Evolutionary conservation across 2,329 filamentous ascomycete species (phyloP).

Genomic region (Arthrobotrys megalospora): DNA sequence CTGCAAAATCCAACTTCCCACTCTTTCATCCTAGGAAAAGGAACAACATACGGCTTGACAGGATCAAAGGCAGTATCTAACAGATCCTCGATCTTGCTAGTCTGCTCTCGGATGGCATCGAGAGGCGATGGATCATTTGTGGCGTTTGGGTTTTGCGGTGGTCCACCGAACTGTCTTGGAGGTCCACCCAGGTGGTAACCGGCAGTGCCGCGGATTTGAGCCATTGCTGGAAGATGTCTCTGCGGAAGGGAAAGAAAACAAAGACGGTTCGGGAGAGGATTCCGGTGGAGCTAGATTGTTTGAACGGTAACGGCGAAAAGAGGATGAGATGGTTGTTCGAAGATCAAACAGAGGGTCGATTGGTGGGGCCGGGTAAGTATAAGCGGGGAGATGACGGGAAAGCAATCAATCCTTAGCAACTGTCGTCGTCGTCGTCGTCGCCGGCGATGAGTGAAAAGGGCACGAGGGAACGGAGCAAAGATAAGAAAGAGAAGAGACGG

Average conservation of each 20-base stretch:
- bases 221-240: constrained; percentile 68
- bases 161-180: constrained; percentile 67
- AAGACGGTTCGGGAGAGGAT: neutral
- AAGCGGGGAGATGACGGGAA: constrained; percentile 25
- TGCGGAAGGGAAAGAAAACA: constrained; percentile 1
- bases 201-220: constrained; percentile 74
- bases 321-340: neutral
- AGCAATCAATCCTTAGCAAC: neutral
- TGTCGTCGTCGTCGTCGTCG: constrained; percentile 1
- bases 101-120: constrained; percentile 92
- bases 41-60: constrained; percentile 85
- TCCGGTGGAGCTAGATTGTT: neutral
- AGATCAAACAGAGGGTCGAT: neutral
- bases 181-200: constrained; percentile 67
- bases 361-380: constrained; percentile 30
- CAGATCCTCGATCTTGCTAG: constrained; percentile 97
- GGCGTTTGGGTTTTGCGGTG: constrained; percentile 65
- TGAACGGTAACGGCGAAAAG: neutral
- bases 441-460: neutral
- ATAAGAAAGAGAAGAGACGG: neutral
- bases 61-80: constrained; percentile 90
- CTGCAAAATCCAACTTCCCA: neutral
- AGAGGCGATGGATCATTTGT: constrained; percentile 72
- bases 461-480: neutral
- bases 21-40: constrained; percentile 1